Evolutionary conservation across 73 alveolate genomes (phyloP), one percentile per base, ranked within the genome.

Genomic region (Paramecium octaurelia): DNA sequence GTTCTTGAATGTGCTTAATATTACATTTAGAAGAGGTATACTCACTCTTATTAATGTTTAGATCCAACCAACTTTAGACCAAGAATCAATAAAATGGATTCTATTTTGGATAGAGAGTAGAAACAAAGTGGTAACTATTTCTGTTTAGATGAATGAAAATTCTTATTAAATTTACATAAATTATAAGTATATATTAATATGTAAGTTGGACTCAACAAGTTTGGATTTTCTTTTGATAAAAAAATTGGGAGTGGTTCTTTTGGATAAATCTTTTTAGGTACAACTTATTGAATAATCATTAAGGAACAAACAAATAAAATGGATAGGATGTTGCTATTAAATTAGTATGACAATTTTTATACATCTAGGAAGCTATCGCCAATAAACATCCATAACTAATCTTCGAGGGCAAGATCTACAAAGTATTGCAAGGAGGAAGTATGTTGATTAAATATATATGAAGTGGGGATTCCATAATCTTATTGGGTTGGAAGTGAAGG

Each of bases 41-140:
- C 10, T 12, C 8, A 44, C 21, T 20, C 6, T 20, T 31, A 36
- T 75, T 12, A 14, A 0, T 16, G 44, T 80, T 8, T 31, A 80
- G 99, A 98, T 92, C 99, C 99, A 18, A 96, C 97, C 31, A 98
- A 98, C 93, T 98, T 93, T 98, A 95, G 99, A 46, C 99, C 99
- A 4, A 97, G 99, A 85, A 98, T 98, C 95, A 98, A 98, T 97
- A 98, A 98, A 92, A 50, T 95, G 31, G 98, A 98, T 86, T 97
- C 99, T 18, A 96, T 97, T 68, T 97, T 98, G 93, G 99, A 98
- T 89, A 97, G 98, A 85, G 99, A 98, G 92, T 98, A 98, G 92
- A 98, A 98, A 95, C 92, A 86, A 9, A 96, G 98, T 35, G 99
- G 99, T 54, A 94, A 95, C 93, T 97, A 95, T 93, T 98, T 98